Conservation (phyloP, 805 yeast genomes). For the Metschnikowia corniflorae region DNA sequence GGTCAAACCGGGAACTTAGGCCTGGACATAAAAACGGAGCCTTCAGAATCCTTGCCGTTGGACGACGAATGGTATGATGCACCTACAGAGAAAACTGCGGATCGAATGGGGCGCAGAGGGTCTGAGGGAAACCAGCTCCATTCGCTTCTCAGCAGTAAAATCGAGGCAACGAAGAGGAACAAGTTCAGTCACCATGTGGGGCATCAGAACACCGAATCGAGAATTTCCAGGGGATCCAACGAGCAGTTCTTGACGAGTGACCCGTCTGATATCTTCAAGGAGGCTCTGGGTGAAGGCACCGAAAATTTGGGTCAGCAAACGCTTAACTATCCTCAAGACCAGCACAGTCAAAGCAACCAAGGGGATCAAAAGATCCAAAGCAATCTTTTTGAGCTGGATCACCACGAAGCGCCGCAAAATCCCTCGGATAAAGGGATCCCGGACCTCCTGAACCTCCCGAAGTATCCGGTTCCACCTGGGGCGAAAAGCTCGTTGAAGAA, state of each 20-base stretch:
- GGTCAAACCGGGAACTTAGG: background rate
- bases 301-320: background rate
- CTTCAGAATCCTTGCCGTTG: background rate
- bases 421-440: constrained; percentile 6
- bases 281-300: too few relatives aligned
- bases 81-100: background rate
- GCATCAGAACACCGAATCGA: background rate
- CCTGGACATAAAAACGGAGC: background rate
- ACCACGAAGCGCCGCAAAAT: background rate
- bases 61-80: background rate
- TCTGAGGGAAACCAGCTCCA: constrained; percentile 8
- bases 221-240: background rate
- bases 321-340: background rate
- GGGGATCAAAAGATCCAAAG: background rate
- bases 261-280: too few relatives aligned
- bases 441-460: constrained; percentile 44
- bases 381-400: background rate
- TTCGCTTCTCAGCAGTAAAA: constrained; percentile 12
- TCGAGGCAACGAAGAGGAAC: constrained; percentile 12
- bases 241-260: background rate
- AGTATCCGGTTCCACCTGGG: constrained; percentile 68
- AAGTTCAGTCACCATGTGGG: constrained; percentile 7
- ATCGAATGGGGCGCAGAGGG: background rate
- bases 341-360: background rate
- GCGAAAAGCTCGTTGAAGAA: constrained; percentile 60